Evolutionary conservation across 2,329 filamentous ascomycete genomes (phyloP), one percentile per base, ranked within the genome.

Genomic region (Lojkania enalia): DNA sequence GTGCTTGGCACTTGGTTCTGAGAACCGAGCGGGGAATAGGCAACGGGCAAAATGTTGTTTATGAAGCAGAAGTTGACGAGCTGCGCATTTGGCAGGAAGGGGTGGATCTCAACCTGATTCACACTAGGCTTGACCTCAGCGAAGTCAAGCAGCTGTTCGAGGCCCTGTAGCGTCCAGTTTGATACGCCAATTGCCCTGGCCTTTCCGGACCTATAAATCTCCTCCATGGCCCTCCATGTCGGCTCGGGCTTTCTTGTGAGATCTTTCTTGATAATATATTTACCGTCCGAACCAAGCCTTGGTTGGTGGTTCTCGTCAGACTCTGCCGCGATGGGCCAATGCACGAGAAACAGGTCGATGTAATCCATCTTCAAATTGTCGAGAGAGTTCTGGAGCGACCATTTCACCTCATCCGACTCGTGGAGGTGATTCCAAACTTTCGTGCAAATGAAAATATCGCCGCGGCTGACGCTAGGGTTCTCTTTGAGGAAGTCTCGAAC

Each of bases 91-190:
- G 88, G 85, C 43, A 78, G 78, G 83, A 85, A 89, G 0, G 86
- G 85, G 63, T 89, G 86, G 39, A 88, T 77, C 79, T 87, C 85
- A 54, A 88, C 81, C 66, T 90, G 87, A 64, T 88, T 88, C 25
- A 87, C 83, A 42, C 82, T 76, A 35, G 86, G 86, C 78, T 82
- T 87, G 20, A 83, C 72, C 38, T 78, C 77, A 3, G 85, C 85
- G 66, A 82, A 85, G 32, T 67, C 64, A 64, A 82, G 83, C 71
- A 89, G 74, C 69, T 86, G 79, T 65, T 89, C 78, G 16, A 90
- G 78, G 59, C 87, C 83, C 16, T 76, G 73, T 39, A 85, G 77
- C 2, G 84, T 84, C 66, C 80, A 90, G 65, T 90, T 90, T 64
- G 84, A 87, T 32, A 89, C 85, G 1, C 87, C 87, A 54, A 90